These are phyloP conservation scores for Rhynchosporium graminicola DNA, from an alignment of 2,329 filamentous ascomycete species.

Conservation along the genomic window DNA sequence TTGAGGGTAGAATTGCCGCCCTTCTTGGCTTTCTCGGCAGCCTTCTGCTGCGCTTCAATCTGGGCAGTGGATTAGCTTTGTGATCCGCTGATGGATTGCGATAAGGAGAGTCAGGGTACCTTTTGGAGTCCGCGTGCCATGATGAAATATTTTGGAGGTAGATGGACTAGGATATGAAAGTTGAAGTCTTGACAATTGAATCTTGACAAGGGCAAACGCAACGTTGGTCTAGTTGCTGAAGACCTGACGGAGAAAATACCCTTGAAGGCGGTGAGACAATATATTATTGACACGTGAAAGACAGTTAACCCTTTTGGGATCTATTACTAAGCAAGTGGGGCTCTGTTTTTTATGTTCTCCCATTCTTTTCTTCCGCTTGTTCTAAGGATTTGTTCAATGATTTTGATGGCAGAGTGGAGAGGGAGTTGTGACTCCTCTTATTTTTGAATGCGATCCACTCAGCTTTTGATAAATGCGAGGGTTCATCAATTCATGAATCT, in stretches of 20 bases:
- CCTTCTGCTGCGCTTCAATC: conserved; percentile 16
- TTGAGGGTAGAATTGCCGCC: conserved; percentile 15
- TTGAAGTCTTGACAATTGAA: not conserved
- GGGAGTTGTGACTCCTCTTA: no score
- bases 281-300: not conserved
- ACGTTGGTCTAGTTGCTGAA: not conserved
- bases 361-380: no score
- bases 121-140: conserved; percentile 13
- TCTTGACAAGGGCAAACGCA: not conserved
- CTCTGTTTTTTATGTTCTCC: no score
- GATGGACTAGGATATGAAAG: not conserved
- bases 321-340: no score
- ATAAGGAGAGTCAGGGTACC: not conserved
- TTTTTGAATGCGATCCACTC: no score
- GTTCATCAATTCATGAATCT: no score
- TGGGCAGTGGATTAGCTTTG: conserved; percentile 6
- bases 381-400: no score
- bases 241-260: not conserved
- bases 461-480: no score
- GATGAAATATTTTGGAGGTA: not conserved
- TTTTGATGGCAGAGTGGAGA: no score
- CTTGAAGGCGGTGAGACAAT: not conserved
- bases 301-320: no score
- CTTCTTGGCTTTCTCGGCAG: conserved; percentile 13
- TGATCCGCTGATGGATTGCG: not conserved